phyloP scores from a whole-genome alignment of 2,329 filamentous ascomycete genomes.

The Pseudocercospora fuligena region DNA sequence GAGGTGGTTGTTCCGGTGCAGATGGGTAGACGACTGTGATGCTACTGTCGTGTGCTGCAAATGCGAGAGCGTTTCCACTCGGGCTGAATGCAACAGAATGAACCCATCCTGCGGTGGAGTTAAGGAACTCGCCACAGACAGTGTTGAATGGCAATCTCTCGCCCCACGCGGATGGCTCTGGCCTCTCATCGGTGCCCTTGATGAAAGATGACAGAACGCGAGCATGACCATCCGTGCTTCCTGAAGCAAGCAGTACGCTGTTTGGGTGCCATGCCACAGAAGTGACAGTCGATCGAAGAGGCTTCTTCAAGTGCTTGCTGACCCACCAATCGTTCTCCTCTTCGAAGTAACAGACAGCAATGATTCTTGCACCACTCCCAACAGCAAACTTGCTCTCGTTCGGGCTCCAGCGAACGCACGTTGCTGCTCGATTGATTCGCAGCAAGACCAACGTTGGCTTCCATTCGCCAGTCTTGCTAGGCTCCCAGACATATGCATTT shows the following conservation, averaged over 20 bases:
- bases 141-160: slow-evolving; percentile 97
- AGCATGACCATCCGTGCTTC: slow-evolving; percentile 96
- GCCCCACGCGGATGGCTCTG: slow-evolving; percentile 88
- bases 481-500: slow-evolving; percentile 98
- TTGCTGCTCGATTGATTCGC: slow-evolving; percentile 94
- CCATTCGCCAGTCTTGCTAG: slow-evolving; percentile 83
- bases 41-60: slow-evolving; percentile 92
- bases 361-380: slow-evolving; percentile 91
- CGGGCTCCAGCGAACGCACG: slow-evolving; percentile 95
- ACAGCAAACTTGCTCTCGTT: slow-evolving; percentile 98
- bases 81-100: slow-evolving; percentile 93
- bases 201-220: slow-evolving; percentile 94
- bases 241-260: slow-evolving; percentile 89
- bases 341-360: slow-evolving; percentile 98
- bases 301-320: slow-evolving; percentile 98
- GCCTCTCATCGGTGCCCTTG: slow-evolving; percentile 87
- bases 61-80: slow-evolving; percentile 88
- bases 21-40: slow-evolving; percentile 95
- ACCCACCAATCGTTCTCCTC: slow-evolving; percentile 99
- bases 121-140: slow-evolving; percentile 93
- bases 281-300: slow-evolving; percentile 95
- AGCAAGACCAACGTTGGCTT: slow-evolving; percentile 97
- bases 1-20: slow-evolving; percentile 86
- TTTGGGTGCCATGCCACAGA: slow-evolving; percentile 97
- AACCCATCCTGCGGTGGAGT: slow-evolving; percentile 96